Evolutionary conservation across 148 eudicot genomes (phyloP).

Genomic region (Hydrangea macrophylla): DNA sequence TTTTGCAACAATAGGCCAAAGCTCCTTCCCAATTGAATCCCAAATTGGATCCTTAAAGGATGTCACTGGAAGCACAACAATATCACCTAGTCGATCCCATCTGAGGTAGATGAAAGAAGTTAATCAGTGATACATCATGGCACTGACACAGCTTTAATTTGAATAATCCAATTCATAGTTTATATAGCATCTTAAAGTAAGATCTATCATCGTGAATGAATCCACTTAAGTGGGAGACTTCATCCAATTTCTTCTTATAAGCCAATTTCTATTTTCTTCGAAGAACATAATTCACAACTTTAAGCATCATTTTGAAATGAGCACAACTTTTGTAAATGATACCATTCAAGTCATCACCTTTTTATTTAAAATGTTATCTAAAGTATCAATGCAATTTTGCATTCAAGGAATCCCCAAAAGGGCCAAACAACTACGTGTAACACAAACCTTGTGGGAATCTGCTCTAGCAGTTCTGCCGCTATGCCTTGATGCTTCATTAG

Average conservation of each 20-base stretch:
- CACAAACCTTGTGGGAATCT: conserved; percentile 80
- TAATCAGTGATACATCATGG: neutral
- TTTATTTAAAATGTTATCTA: too few relatives aligned
- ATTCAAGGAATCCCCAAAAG: neutral
- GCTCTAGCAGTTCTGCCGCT: conserved; percentile 58
- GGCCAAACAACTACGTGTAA: conserved; percentile 13
- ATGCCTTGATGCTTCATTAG: conserved; percentile 53
- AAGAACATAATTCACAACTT: too few relatives aligned
- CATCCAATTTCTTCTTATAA: too few relatives aligned
- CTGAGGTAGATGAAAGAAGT: conserved; percentile 28
- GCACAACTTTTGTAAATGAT: too few relatives aligned
- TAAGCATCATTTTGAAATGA: too few relatives aligned
- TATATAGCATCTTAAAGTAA: too few relatives aligned
- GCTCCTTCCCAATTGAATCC: conserved; percentile 60
- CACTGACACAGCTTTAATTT: neutral
- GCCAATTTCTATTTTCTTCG: too few relatives aligned
- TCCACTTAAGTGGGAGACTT: too few relatives aligned
- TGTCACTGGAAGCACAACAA: conserved; percentile 72
- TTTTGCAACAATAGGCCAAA: conserved; percentile 78
- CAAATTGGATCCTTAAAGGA: conserved; percentile 75
- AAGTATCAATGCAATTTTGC: too few relatives aligned
- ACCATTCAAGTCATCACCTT: too few relatives aligned
- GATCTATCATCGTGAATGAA: too few relatives aligned
- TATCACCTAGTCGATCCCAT: conserved; percentile 95
- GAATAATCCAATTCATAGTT: too few relatives aligned